Evolutionary conservation across 768 basidiomycete species (phyloP), one percentile per base, ranked within the genome.

Genomic region (Rickenella mellea): DNA sequence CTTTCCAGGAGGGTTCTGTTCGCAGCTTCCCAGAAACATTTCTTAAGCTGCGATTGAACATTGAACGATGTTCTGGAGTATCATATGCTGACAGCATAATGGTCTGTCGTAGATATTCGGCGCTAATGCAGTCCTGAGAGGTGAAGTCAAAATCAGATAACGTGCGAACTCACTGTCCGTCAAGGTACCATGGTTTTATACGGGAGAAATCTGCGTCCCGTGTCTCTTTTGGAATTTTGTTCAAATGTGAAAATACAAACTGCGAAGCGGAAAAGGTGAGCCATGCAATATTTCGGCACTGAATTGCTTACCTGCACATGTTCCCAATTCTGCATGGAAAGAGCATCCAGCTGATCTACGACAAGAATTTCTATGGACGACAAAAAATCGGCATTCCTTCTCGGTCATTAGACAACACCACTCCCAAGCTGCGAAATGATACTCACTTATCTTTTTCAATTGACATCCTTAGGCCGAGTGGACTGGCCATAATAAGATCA

Each of bases 321-420:
- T 28, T 97, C 92, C 96, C 96, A 99, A 53, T 99, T 99, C 65
- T 98, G 96, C 96, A 98, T 98, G 3, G 78, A 74, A 52, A 98
- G 73, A 3, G 83, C 83, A 59, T 98, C 91, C 68, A 89, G 69
- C 54, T 96, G 92, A 58, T 98, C 96, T 12, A 89, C 70, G n/a
- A 98, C 64, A 17, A 91, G 63, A 5, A 98, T 62, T 56, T 99
- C 96, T 42, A 99, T 85, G 2, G 91, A 94, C 9, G 88, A 88
- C 40, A 99, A 67, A 57, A 94, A 91, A 62, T 99, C 96, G 9
- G 78, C 80, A 51, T 72, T 86, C 56, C 89, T 90, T 33, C n/a
- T 22, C 29, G 17, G 4, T 29, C 32, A 36, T 6, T 25, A 6
- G 10, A 47, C 12, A 35, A 22, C n/a, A 14, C 1, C 7, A 10